A percentile compares a stretch with the other conserved stretches of the same genome.
phyloP scores from a whole-genome alignment of 768 basidiomycete genomes.

The Amanita exitialis region DNA sequence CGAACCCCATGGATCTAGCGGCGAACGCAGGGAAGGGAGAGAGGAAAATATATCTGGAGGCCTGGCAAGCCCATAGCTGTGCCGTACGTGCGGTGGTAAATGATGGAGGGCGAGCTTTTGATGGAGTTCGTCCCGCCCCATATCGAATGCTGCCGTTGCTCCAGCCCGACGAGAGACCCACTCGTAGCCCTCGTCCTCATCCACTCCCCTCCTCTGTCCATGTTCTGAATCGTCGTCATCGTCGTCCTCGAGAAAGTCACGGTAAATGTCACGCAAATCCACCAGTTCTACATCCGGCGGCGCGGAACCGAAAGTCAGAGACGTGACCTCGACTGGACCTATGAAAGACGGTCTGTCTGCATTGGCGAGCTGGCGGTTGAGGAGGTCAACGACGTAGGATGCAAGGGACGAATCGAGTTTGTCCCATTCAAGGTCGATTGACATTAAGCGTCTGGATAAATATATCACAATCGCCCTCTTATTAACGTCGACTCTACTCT shows the following conservation, averaged over 20 bases:
- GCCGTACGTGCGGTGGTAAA: conserved; percentile 65
- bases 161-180: conserved; percentile 63
- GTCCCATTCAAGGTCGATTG: conserved; percentile 91
- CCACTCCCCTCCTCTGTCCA: conserved; percentile 42
- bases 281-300: conserved; percentile 83
- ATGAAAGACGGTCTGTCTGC: conserved; percentile 86
- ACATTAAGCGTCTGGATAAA: conserved; percentile 42
- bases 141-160: conserved; percentile 11
- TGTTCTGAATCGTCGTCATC: conserved; percentile 44
- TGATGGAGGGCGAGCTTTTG: conserved; percentile 42
- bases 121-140: conserved; percentile 43
- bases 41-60: conserved; percentile 49
- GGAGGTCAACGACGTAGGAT: conserved; percentile 52
- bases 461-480: not conserved
- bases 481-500: not conserved
- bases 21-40: conserved; percentile 35
- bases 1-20: conserved; percentile 13
- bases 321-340: conserved; percentile 80
- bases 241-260: conserved; percentile 87
- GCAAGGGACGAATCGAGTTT: conserved; percentile 71
- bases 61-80: conserved; percentile 50
- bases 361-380: conserved; percentile 69
- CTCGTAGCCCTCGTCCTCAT: conserved; percentile 73
- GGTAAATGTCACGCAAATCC: conserved; percentile 89
- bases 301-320: conserved; percentile 78